Percentiles rank a stretch among this genome's conserved stretches.
Conservation (phyloP, 345 rosid species). For the Brassica rapa region DNA sequence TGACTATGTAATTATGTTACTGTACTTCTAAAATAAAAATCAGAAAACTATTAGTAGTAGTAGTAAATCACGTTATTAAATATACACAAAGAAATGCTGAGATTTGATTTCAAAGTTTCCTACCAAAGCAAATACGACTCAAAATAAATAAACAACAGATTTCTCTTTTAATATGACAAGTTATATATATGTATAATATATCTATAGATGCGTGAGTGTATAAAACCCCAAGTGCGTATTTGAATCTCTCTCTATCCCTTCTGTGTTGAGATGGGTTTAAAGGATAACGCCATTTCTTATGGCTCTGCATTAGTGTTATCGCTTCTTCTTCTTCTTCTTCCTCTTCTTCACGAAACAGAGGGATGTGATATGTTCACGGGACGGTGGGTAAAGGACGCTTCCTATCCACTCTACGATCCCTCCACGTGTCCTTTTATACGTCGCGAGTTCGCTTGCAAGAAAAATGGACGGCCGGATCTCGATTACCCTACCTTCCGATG, state of each 20-base stretch:
- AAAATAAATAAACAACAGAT: neutral
- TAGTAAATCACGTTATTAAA: neutral
- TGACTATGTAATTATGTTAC: conserved; percentile 10
- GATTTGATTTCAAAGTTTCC: neutral
- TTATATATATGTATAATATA: neutral
- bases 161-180: neutral
- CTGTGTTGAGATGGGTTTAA: conserved; percentile 34
- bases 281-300: conserved; percentile 22
- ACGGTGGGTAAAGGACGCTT: conserved; percentile 63
- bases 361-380: conserved; percentile 65
- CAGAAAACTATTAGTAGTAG: neutral
- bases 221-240: conserved; percentile 31
- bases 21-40: neutral
- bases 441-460: conserved; percentile 61
- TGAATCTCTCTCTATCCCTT: conserved; percentile 24
- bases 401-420: conserved; percentile 66
- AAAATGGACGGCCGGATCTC: conserved; percentile 75
- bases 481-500: conserved; percentile 60
- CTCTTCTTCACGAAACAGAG: conserved; percentile 4
- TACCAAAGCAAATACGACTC: conserved; percentile 14
- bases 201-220: conserved; percentile 36
- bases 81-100: neutral
- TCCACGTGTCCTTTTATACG: conserved; percentile 71
- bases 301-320: conserved; percentile 16
- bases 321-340: conserved; percentile 23